Evolutionary conservation across 2,329 filamentous ascomycete genomes (phyloP).

Genomic region (Trichoderma guizhouense): DNA sequence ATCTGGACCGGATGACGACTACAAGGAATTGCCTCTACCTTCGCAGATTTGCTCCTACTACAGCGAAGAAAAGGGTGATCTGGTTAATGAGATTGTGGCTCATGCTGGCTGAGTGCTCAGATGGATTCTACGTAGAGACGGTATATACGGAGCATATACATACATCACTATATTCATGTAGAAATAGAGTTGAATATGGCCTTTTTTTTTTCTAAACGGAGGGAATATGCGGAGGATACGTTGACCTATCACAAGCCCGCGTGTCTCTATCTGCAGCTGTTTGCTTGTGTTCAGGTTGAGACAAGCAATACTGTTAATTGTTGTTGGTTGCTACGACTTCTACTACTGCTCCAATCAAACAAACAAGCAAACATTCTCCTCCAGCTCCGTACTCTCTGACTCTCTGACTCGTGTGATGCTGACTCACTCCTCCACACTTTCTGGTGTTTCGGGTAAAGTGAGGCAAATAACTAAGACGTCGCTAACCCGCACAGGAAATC

Average conservation of each 20-base stretch:
- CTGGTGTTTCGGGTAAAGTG: neutral
- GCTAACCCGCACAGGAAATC: neutral
- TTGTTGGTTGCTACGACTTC: neutral
- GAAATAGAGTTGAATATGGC: constrained; percentile 16
- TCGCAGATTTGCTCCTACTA: constrained; percentile 82
- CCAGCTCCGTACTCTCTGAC: neutral
- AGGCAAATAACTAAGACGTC: neutral
- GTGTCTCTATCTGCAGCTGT: neutral
- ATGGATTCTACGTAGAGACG: neutral
- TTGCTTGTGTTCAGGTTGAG: neutral
- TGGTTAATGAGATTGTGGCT: constrained; percentile 93
- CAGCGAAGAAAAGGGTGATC: constrained; percentile 65
- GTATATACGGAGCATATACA: constrained; percentile 12
- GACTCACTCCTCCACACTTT: neutral
- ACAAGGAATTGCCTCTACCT: constrained; percentile 80
- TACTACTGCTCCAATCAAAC: neutral
- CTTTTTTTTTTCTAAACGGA: neutral
- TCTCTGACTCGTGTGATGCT: neutral
- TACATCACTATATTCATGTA: constrained; percentile 4
- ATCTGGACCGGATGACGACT: constrained; percentile 69
- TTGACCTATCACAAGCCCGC: neutral
- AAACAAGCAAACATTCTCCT: neutral
- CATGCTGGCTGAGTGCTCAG: constrained; percentile 66
- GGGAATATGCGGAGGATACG: neutral
- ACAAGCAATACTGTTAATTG: neutral